Conservation (phyloP, 1,284 basidiomycete species). For the Cutaneotrichosporon sp. region DNA sequence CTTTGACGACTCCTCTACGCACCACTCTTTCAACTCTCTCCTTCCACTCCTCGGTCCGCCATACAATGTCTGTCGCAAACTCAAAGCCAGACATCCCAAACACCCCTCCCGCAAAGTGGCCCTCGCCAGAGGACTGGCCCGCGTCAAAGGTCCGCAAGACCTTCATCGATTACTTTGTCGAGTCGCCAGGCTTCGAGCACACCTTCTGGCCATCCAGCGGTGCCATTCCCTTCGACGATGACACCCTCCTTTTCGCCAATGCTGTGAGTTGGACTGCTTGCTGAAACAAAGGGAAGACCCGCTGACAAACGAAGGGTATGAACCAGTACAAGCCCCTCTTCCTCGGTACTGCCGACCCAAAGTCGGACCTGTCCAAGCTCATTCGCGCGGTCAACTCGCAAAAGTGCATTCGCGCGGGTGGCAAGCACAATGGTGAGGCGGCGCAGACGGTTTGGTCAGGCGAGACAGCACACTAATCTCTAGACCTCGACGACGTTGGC, state of each 20-base stretch:
- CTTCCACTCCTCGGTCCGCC: slow-evolving; percentile 4
- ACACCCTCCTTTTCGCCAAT: slow-evolving; percentile 95
- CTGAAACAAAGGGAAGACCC: slow-evolving; percentile 14
- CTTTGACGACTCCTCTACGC: slow-evolving; percentile 7
- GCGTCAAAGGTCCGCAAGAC: slow-evolving; percentile 65
- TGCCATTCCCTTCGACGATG: slow-evolving; percentile 94
- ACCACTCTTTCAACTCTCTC: background rate
- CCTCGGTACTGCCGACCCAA: slow-evolving; percentile 88
- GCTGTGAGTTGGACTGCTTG: too few relatives aligned
- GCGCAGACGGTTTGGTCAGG: too few relatives aligned
- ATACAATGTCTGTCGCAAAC: slow-evolving; percentile 29
- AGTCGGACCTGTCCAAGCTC: slow-evolving; percentile 79
- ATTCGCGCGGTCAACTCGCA: slow-evolving; percentile 93
- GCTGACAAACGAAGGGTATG: slow-evolving; percentile 59
- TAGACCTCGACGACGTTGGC: slow-evolving; percentile 96
- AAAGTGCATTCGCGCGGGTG: slow-evolving; percentile 96
- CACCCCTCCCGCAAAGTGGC: slow-evolving; percentile 42
- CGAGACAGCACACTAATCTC: background rate
- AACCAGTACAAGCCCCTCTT: slow-evolving; percentile 98
- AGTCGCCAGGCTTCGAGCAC: slow-evolving; percentile 62
- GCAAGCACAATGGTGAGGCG: slow-evolving; percentile 89
- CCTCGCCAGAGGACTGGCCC: slow-evolving; percentile 57
- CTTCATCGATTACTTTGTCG: slow-evolving; percentile 72
- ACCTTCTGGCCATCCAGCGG: slow-evolving; percentile 89
- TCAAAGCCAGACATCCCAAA: slow-evolving; percentile 35